phyloP scores from a whole-genome alignment of 1,284 basidiomycete species.

The Sporisorium scitamineum region DNA sequence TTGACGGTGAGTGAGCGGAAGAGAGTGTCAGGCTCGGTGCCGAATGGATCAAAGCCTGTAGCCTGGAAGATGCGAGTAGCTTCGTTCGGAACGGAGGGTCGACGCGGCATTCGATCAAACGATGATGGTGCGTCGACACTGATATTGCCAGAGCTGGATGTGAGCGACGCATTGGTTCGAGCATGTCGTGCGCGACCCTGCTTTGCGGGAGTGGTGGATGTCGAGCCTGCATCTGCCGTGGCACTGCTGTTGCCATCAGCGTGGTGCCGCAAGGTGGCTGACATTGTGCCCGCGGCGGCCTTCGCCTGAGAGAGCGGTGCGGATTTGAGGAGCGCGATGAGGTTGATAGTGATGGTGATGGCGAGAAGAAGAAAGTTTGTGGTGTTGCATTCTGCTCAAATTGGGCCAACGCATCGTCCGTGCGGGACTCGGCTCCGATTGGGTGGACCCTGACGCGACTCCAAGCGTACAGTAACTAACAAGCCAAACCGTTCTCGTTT shows the following conservation, averaged over 20 bases:
- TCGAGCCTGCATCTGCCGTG: slow-evolving; percentile 5
- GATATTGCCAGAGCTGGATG: slow-evolving; percentile 26
- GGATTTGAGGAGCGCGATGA: background rate
- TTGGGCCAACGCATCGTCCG: slow-evolving; percentile 13
- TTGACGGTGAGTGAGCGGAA: slow-evolving; percentile 43
- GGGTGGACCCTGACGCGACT: slow-evolving; percentile 42
- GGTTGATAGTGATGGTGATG: slow-evolving; percentile 5
- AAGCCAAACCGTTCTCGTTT: background rate
- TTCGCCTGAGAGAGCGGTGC: background rate
- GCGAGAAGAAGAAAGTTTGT: slow-evolving; percentile 4
- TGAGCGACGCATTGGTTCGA: slow-evolving; percentile 48
- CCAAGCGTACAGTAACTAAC: background rate
- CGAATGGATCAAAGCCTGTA: slow-evolving; percentile 44
- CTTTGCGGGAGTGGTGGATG: slow-evolving; percentile 11
- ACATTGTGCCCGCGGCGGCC: slow-evolving; percentile 13
- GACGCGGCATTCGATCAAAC: slow-evolving; percentile 7
- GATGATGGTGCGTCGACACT: slow-evolving; percentile 11
- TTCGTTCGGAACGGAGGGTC: slow-evolving; percentile 21
- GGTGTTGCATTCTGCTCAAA: slow-evolving; percentile 6
- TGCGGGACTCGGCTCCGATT: slow-evolving; percentile 37
- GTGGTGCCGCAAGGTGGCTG: slow-evolving; percentile 5
- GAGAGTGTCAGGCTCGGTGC: slow-evolving; percentile 50
- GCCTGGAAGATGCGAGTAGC: slow-evolving; percentile 38
- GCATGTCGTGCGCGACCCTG: slow-evolving; percentile 39
- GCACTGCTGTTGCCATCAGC: slow-evolving; percentile 2